Base-by-base conservation (phyloP, 1,139 yeast species). In the Yamadazyma spencermartinsiae region DNA sequence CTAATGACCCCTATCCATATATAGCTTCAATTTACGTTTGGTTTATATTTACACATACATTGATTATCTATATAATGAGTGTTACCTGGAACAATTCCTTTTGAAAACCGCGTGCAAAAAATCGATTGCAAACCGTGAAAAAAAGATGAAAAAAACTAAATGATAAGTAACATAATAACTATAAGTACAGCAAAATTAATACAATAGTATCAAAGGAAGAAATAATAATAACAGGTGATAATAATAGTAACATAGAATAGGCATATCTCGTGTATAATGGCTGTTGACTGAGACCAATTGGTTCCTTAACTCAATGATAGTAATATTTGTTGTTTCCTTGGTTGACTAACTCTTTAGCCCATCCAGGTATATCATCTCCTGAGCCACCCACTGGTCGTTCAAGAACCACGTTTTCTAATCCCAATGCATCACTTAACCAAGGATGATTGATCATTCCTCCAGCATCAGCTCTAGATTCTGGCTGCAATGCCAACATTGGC, bases 381-480 rank as follows among this genome's bases (percentile, higher is more conserved):
- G 76, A 58, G 0, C 82, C 79, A 2, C 86, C 85, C 11, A 76
- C 74, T 10, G 82, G 76, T 41, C 84, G 58, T 49, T 78, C 84
- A 33, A 72, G 58, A 8, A 72, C 73, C 20, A 77, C 72, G 45
- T 75, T 70, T 37, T 79, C 85, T 43, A 79, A 64, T 0, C 86
- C 85, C 30, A 70, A 62, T 2, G 83, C 82, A 52, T 81, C 86
- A 42, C 68, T 67, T 32, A 87, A 65, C 95, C 95, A 87, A n/a
- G 76, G 76, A 54, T 86, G 94, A 48, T 82, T 80, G 11, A 83
- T 72, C 79, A 82, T 76, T 23, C 87, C 89, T 20, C 92, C 95
- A 12, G 90, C 90, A 63, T 82, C 95, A 15, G 86, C 87, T 38
- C 96, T 69, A 29, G 61, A 52, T 47, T 72, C 80, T 1, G 96